Evolutionary conservation across 225 moss, liverwort and hornwort species (phyloP), one percentile per base, ranked within the genome.

Genomic region (Polytrichum formosum): DNA sequence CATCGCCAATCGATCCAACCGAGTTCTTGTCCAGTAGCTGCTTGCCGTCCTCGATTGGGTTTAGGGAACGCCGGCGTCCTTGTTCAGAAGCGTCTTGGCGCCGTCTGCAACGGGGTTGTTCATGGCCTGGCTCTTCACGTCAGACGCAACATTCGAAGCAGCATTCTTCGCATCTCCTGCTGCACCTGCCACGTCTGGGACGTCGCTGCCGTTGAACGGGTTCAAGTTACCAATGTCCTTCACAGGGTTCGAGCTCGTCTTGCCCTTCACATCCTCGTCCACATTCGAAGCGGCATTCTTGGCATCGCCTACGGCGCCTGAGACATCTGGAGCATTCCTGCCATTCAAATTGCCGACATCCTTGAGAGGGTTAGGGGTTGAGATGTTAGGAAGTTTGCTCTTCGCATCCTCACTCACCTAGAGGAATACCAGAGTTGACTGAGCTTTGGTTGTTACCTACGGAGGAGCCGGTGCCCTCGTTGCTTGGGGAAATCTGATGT

Each of bases 301-400:
- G 28, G 28, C 5, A 28, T 28, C 28, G 28, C 5, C 28, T 28
- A 28, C 78, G 19, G 5, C 53, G 0, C 55, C 67, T 16, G 65
- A 65, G 30, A 74, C 30, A n/a, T 28, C 28, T 5, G 5, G 4
- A 5, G 28, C 28, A 5, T 5, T 4, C 54, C 7, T 25, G 6
- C 20, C 60, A 1, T 55, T 33, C 60, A 66, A 29, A 21, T 62
- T 64, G 23, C 74, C 26, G 33, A 79, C 33, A 13, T 26, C 65
- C 59, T 78, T 73, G 53, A 73, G 22, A 20, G 78, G 74, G 54
- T 78, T 68, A 61, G 61, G n/a, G 54, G 64, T 61, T 62, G 35
- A n/a, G n/a, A 63, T 55, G 29, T 28, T 28, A 28, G 28, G 28
- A 28, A 28, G 60, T 46, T 26, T 62, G 60, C 56, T 26, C 66